Conservation (phyloP, 371 early-diverging fungal species). For the Haplosporangium sp. region DNA sequence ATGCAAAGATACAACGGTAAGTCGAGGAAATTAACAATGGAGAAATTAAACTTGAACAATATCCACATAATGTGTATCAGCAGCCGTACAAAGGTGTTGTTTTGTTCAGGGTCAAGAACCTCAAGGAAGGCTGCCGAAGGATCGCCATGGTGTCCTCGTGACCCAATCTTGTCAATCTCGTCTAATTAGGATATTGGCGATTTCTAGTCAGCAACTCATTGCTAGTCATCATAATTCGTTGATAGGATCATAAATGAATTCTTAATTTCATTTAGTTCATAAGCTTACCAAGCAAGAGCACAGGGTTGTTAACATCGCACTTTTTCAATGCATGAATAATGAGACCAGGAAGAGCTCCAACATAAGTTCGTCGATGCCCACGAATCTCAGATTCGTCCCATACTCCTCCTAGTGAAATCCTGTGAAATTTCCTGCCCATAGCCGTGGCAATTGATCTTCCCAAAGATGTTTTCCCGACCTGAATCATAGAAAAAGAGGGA, state of each 20-base stretch:
- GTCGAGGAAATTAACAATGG: not conserved
- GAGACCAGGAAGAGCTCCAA: slow-evolving; percentile 89
- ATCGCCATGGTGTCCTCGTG: slow-evolving; percentile 65
- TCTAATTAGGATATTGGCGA: not conserved
- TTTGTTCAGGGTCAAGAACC: slow-evolving; percentile 92
- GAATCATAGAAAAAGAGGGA: not conserved
- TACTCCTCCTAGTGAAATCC: slow-evolving; percentile 89
- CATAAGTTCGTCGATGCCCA: slow-evolving; percentile 92
- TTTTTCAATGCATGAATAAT: slow-evolving; percentile 83
- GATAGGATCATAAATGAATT: not conserved
- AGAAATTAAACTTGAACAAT: not conserved
- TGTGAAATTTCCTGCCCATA: slow-evolving; percentile 82
- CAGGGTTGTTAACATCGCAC: slow-evolving; percentile 84
- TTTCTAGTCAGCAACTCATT: no score
- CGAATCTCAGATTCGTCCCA: slow-evolving; percentile 92
- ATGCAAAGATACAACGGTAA: not conserved
- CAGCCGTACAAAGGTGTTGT: slow-evolving; percentile 65
- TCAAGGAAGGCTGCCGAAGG: slow-evolving; percentile 90
- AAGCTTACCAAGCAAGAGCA: slow-evolving; percentile 73
- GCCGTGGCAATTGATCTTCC: slow-evolving; percentile 88
- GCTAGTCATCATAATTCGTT: not conserved
- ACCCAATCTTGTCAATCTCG: slow-evolving; percentile 21
- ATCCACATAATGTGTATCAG: not conserved
- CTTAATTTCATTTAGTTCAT: not conserved
- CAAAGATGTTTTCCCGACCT: slow-evolving; percentile 87